A percentile compares a stretch with the other conserved stretches of the same genome.
These are phyloP conservation scores for Ambrosiella cleistominuta DNA, from an alignment of 2,329 filamentous ascomycete genomes.

Conservation along the genomic window DNA sequence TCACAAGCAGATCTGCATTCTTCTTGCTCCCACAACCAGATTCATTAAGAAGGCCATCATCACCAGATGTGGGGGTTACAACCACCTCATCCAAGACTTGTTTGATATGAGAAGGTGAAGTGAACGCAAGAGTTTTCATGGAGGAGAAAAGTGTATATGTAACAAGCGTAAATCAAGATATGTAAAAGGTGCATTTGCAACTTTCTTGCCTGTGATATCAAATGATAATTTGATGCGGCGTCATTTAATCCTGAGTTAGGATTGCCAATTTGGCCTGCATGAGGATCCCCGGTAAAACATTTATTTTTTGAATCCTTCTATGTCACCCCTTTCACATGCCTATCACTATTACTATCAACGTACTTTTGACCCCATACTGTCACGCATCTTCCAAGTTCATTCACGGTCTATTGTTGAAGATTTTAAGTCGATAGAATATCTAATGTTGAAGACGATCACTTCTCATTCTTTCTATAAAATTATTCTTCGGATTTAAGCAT, in stretches of 20 bases:
- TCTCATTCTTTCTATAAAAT: no score
- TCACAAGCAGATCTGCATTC: background rate
- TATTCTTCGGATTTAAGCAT: no score
- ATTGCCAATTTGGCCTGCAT: background rate
- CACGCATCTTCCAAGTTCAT: background rate
- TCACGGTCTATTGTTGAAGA: no score
- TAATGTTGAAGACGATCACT: no score
- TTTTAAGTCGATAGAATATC: no score
- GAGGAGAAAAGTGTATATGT: background rate
- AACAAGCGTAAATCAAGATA: background rate
- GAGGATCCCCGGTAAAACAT: no score
- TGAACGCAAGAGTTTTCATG: background rate
- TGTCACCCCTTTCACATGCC: background rate
- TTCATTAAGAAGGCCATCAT: background rate
- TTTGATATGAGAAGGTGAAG: background rate
- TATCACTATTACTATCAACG: background rate
- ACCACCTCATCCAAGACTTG: background rate
- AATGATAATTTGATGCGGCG: background rate
- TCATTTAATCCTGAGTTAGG: background rate
- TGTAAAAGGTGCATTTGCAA: no score
- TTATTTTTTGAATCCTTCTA: background rate
- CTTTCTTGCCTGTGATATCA: no score
- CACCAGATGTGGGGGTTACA: background rate
- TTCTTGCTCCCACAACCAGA: constrained; percentile 3
- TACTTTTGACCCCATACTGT: background rate